phyloP scores from a whole-genome alignment of 805 yeast genomes.

The Kregervanrija pseudodelftensis region DNA sequence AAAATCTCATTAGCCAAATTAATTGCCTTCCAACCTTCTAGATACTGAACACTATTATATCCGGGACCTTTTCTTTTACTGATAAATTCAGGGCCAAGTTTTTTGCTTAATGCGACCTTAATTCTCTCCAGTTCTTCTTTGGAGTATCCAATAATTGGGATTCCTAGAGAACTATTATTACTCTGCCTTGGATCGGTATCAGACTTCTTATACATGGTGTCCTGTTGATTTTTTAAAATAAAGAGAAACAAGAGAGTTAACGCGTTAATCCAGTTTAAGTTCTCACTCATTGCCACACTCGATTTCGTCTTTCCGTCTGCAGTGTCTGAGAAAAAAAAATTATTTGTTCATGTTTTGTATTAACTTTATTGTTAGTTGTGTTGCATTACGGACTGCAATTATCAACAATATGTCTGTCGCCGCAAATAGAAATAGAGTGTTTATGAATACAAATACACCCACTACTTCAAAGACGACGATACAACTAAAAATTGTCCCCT shows the following conservation, averaged over 20 bases:
- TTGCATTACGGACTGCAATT: neutral
- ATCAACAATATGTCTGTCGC: neutral
- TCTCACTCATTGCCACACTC: too few relatives aligned
- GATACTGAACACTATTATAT: conserved; percentile 58
- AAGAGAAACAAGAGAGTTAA: neutral
- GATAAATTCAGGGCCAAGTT: conserved; percentile 72
- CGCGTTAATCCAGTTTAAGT: neutral
- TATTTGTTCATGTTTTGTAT: too few relatives aligned
- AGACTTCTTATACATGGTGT: conserved; percentile 1
- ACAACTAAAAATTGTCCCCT: conserved; percentile 1
- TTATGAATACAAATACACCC: too few relatives aligned
- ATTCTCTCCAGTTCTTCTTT: conserved; percentile 22
- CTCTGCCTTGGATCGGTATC: conserved; percentile 6
- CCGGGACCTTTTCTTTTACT: conserved; percentile 74
- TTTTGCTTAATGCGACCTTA: conserved; percentile 25
- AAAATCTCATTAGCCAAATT: conserved; percentile 74
- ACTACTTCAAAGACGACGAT: neutral
- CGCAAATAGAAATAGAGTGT: too few relatives aligned
- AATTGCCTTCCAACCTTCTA: conserved; percentile 81
- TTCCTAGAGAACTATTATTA: conserved; percentile 1
- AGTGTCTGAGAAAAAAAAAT: neutral
- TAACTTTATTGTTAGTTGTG: neutral
- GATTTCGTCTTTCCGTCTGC: neutral
- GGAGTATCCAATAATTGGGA: conserved; percentile 11
- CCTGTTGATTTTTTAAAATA: neutral